Percentiles rank a stretch among this genome's conserved stretches.
Evolutionary conservation across 2,329 filamentous ascomycete genomes (phyloP).

Genomic region (Didymella glomerata): DNA sequence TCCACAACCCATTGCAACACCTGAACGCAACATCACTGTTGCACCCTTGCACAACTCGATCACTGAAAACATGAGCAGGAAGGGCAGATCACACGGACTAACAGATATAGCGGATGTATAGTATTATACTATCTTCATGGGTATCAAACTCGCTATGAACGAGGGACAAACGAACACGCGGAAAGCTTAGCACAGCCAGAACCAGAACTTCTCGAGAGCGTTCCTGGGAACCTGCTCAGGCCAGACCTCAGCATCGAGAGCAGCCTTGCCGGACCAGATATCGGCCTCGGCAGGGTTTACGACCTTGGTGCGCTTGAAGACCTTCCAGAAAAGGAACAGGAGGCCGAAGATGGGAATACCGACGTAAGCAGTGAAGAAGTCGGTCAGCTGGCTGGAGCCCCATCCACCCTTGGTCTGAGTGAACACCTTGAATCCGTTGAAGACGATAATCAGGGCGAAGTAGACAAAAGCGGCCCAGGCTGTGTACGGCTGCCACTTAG

Average conservation of each 20-base stretch:
- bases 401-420: slow-evolving; percentile 49
- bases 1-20: background rate
- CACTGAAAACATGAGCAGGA: background rate
- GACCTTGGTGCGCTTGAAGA: slow-evolving; percentile 67
- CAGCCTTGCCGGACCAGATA: slow-evolving; percentile 58
- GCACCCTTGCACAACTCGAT: no score
- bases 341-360: slow-evolving; percentile 52
- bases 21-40: background rate
- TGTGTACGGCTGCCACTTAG: slow-evolving; percentile 59
- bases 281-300: slow-evolving; percentile 55
- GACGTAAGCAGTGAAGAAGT: slow-evolving; percentile 63
- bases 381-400: slow-evolving; percentile 47
- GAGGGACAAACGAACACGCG: background rate
- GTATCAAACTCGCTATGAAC: slow-evolving; percentile 14
- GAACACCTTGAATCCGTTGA: slow-evolving; percentile 72
- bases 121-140: slow-evolving; percentile 6
- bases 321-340: slow-evolving; percentile 70
- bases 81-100: background rate
- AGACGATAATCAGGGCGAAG: slow-evolving; percentile 63
- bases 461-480: slow-evolving; percentile 69
- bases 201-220: slow-evolving; percentile 58
- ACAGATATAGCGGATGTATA: background rate
- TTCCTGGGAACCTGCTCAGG: slow-evolving; percentile 55
- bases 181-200: slow-evolving; percentile 55
- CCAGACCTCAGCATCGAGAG: slow-evolving; percentile 57